Evolutionary conservation across 2,329 filamentous ascomycete genomes (phyloP).

Genomic region (Alternaria metachromatica): DNA sequence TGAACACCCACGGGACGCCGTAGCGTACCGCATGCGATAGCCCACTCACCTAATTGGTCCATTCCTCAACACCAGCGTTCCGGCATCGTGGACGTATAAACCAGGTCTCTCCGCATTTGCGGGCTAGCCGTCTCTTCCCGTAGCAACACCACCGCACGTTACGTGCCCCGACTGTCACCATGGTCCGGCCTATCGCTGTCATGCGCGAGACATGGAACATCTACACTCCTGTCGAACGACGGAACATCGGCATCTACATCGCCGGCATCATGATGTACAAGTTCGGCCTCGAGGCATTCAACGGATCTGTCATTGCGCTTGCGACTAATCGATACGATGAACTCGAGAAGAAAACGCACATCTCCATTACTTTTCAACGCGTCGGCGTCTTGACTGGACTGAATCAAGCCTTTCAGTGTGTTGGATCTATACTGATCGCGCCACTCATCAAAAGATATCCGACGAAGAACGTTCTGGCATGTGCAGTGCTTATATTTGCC

Average conservation of each 20-base stretch:
- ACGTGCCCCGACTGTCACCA: slow-evolving; percentile 18
- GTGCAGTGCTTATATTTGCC: slow-evolving; percentile 55
- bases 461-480: slow-evolving; percentile 55
- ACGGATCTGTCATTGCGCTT: slow-evolving; percentile 58
- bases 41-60: slow-evolving; percentile 24
- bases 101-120: slow-evolving; percentile 27
- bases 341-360: slow-evolving; percentile 44
- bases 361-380: slow-evolving; percentile 54
- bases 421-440: slow-evolving; percentile 60
- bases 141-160: slow-evolving; percentile 24
- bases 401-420: slow-evolving; percentile 60
- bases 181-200: slow-evolving; percentile 29
- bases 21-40: slow-evolving; percentile 29
- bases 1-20: slow-evolving; percentile 19
- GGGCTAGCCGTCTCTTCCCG: slow-evolving; percentile 18
- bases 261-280: slow-evolving; percentile 61
- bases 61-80: slow-evolving; percentile 15
- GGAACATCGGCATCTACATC: slow-evolving; percentile 52
- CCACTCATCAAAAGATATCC: slow-evolving; percentile 58
- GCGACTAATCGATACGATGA: slow-evolving; percentile 60
- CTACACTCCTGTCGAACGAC: slow-evolving; percentile 52
- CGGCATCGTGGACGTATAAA: slow-evolving; percentile 29
- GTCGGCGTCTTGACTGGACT: slow-evolving; percentile 57
- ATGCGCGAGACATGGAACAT: slow-evolving; percentile 39
- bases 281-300: slow-evolving; percentile 60